Evolutionary conservation across 768 basidiomycete genomes (phyloP).

Genomic region (Dioszegia aurantiaca): DNA sequence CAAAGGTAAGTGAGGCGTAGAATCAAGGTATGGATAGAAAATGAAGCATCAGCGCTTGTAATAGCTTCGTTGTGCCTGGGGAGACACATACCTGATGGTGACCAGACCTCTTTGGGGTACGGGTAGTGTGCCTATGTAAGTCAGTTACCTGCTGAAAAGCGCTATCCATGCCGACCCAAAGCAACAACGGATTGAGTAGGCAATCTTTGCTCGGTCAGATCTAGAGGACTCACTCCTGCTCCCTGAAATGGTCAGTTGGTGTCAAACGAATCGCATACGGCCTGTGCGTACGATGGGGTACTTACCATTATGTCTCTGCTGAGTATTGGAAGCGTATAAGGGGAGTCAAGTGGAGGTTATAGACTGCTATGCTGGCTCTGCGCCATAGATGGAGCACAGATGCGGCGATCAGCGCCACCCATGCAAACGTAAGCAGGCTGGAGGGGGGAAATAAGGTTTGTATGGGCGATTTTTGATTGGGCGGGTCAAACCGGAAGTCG

Average conservation of each 20-base stretch:
- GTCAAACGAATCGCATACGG: neutral
- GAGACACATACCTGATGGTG: conserved; percentile 68
- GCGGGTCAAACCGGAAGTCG: conserved; percentile 7
- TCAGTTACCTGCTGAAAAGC: neutral
- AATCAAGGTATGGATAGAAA: too few species aligned
- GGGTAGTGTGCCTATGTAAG: conserved; percentile 64
- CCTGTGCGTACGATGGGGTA: neutral
- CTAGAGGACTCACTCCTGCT: conserved; percentile 21
- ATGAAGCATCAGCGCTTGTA: too few species aligned
- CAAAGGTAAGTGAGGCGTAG: neutral
- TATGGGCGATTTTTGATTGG: conserved; percentile 7
- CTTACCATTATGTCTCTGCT: conserved; percentile 6
- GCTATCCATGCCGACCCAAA: too few species aligned
- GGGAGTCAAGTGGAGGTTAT: neutral
- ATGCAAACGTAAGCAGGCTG: neutral
- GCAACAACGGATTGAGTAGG: too few species aligned
- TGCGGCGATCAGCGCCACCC: neutral
- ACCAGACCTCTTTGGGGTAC: conserved; percentile 92
- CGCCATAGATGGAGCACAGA: too few species aligned
- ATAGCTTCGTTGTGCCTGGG: neutral
- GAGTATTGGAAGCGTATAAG: neutral
- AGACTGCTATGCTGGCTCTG: neutral
- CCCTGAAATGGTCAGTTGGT: conserved; percentile 8
- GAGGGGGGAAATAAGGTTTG: neutral
- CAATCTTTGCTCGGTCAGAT: too few species aligned